These are phyloP conservation scores for Artemisia argyi DNA, from an alignment of 129 eudicot species.

Conservation along the genomic window DNA sequence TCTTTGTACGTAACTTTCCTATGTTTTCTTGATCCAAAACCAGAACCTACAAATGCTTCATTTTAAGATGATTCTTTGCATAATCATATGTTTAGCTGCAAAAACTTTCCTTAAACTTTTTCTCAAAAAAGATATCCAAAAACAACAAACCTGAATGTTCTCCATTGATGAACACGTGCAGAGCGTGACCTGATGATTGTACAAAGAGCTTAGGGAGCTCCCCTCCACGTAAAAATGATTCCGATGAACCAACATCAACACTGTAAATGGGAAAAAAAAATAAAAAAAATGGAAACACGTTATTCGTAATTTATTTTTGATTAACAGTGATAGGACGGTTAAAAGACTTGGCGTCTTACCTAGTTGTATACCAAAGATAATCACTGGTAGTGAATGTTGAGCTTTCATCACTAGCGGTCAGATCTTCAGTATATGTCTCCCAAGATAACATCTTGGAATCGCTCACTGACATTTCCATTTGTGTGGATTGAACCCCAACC, in stretches of 20 bases:
- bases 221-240: constrained; percentile 74
- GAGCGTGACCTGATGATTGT: constrained; percentile 80
- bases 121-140: neutral
- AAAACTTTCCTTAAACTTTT: neutral
- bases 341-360: constrained; percentile 43
- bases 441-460: constrained; percentile 61
- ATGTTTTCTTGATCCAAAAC: constrained; percentile 72
- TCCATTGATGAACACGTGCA: constrained; percentile 86
- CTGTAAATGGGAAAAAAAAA: constrained; percentile 30
- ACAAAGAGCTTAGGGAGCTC: constrained; percentile 75
- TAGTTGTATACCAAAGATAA: constrained; percentile 89
- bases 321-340: neutral
- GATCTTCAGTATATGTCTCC: constrained; percentile 91
- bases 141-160: constrained; percentile 63
- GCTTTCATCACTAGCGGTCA: constrained; percentile 58
- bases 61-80: neutral
- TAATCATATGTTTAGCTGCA: constrained; percentile 1
- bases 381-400: constrained; percentile 62
- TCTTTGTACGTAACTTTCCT: constrained; percentile 56
- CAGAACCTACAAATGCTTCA: constrained; percentile 57
- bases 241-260: constrained; percentile 77
- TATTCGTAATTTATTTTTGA: constrained; percentile 9
- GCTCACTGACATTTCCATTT: constrained; percentile 65
- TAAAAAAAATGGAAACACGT: no score
- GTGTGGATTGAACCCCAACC: constrained; percentile 84